Conservation (phyloP, 225 moss, liverwort and hornwort species). For the Climacium dendroides region DNA sequence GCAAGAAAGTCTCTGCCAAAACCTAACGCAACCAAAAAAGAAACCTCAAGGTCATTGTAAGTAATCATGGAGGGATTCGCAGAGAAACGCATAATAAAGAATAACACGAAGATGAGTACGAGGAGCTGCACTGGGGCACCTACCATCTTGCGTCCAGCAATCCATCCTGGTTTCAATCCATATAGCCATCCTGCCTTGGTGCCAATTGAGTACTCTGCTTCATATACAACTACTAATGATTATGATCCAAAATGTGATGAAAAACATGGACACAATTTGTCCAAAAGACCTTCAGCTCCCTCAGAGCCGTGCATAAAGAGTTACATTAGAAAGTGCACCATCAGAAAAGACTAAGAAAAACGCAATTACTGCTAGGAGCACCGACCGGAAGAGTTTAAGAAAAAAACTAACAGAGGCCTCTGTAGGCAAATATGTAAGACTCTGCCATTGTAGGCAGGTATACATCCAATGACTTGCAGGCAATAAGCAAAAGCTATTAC, state of each 20-base stretch:
- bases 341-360: background rate
- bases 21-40: background rate
- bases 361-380: background rate
- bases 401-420: background rate
- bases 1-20: background rate
- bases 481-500: background rate
- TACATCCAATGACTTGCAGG: background rate
- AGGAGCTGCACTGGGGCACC: background rate
- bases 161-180: constrained; percentile 33
- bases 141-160: constrained; percentile 21
- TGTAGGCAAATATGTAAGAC: background rate
- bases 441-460: background rate
- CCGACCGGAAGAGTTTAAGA: background rate
- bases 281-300: background rate
- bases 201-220: constrained; percentile 26
- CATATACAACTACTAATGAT: background rate
- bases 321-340: background rate
- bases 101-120: background rate
- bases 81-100: background rate
- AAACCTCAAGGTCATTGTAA: background rate
- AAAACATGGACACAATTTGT: background rate
- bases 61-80: background rate
- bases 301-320: background rate
- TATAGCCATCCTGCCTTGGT: constrained; percentile 16
- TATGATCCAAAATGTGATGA: background rate